Percentiles rank a stretch among this genome's conserved stretches.
Evolutionary conservation across 2,329 filamentous ascomycete species (phyloP).

Genomic region (Aaosphaeria arxii): DNA sequence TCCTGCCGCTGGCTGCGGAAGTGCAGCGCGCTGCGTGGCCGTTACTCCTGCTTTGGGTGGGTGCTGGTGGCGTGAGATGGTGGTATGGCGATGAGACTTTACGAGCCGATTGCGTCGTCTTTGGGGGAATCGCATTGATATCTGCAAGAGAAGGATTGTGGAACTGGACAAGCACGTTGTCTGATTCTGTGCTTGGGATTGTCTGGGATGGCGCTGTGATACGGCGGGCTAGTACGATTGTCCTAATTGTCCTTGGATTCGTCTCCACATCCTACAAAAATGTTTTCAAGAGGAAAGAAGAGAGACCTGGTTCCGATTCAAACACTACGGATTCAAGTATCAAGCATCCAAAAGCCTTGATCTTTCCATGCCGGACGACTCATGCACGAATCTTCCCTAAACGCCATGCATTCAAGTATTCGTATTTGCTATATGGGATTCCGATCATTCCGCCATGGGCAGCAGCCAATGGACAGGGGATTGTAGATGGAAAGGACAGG

Average conservation of each 20-base stretch:
- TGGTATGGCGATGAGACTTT: background rate
- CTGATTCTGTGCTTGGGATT: background rate
- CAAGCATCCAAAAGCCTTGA: constrained; percentile 34
- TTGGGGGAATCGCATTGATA: background rate
- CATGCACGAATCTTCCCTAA: constrained; percentile 67
- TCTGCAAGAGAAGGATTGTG: background rate
- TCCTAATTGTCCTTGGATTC: too few species aligned
- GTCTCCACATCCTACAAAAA: too few species aligned
- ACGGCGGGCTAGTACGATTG: background rate
- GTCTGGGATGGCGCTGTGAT: background rate
- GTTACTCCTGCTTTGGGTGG: background rate
- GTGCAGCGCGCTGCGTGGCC: background rate
- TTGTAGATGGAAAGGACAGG: constrained; percentile 19
- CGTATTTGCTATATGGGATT: constrained; percentile 67
- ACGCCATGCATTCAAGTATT: constrained; percentile 66
- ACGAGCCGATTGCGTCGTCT: background rate
- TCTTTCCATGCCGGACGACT: constrained; percentile 65
- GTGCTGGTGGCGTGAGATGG: background rate
- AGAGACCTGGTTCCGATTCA: background rate
- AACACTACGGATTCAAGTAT: background rate
- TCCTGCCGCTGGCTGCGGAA: background rate
- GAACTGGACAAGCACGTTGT: background rate
- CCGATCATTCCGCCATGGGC: constrained; percentile 61
- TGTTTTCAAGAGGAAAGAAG: background rate
- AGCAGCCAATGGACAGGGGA: constrained; percentile 8